Evolutionary conservation across 257 asterid species (phyloP).

Genomic region (Cynanchum wilfordii): DNA sequence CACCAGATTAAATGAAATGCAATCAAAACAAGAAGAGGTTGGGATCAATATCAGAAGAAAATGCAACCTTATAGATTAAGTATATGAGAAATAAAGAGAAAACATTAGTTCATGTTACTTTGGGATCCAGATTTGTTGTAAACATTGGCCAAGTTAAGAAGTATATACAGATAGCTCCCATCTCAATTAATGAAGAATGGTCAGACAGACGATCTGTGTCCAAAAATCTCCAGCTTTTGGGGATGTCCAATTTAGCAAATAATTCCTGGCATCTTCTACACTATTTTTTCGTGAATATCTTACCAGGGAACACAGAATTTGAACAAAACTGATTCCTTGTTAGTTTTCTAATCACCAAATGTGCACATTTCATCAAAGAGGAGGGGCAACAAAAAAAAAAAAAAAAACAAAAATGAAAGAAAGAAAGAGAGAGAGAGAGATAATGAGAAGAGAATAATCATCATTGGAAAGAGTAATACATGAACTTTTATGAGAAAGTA

Average conservation of each 20-base stretch:
- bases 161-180: neutral
- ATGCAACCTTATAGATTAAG: neutral
- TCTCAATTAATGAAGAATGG: neutral
- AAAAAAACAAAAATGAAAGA: too few relatives aligned
- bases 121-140: neutral
- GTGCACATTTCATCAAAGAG: neutral
- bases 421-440: too few relatives aligned
- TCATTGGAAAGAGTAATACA: neutral
- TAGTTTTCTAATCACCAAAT: neutral
- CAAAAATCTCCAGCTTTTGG: neutral
- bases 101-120: neutral
- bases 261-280: neutral
- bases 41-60: conserved; percentile 3
- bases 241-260: neutral
- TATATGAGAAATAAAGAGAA: neutral
- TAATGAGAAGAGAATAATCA: neutral
- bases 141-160: neutral
- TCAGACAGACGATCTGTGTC: neutral
- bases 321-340: neutral
- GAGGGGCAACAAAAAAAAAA: too few relatives aligned
- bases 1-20: conserved; percentile 11
- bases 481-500: neutral
- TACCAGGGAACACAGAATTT: neutral
- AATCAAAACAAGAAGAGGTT: neutral
- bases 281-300: neutral